Evolutionary conservation across 495 filamentous ascomycete genomes (phyloP), one percentile per base, ranked within the genome.

Genomic region (Tetracladium setigerum): DNA sequence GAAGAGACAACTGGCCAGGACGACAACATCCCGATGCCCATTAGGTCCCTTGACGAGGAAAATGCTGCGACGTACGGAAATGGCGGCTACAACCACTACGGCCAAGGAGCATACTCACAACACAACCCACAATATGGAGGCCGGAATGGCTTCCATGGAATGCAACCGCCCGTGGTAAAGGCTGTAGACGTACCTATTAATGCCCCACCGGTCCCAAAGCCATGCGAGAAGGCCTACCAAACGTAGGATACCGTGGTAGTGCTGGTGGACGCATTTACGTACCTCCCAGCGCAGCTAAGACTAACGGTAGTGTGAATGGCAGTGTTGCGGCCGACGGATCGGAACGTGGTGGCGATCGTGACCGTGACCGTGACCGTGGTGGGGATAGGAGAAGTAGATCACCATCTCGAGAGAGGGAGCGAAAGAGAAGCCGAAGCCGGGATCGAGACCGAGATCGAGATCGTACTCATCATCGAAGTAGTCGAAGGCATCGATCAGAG

Each of bases 181-280:
- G 47, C 53, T 17, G 44, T 51, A 17, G 73, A 74, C 58, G 68
- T 73, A 18, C 75, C 72, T 13, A 52, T 72, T 36, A 79, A 78
- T 63, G 92, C 92, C 92, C 92, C 24, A 92, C 84, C 42, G 92
- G 88, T 1, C 92, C 92, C 2, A 89, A 92, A 64, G 92, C 94
- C 14, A 89, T 97, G 82, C 71, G 94, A 52, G 80, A 91, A 58
- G 89, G 90, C 14, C 73, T 83, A 16, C 82, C 86, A 42, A 90
- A 89, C 63, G 86, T 27, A 27, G 22, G 22, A 27, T 27, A 27
- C 7, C 22, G 22, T 27, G 22, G 22, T 27, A 7, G 22, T 3
- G 3, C 22, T 27, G 22, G 3, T 7, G 22, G 22, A 27, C 22
- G 22, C 22, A 27, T 27, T 3, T 27, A 27, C 22, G 3, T 7